These are phyloP conservation scores for Pisolithus albus DNA, from an alignment of 768 basidiomycete genomes.

Conservation along the genomic window DNA sequence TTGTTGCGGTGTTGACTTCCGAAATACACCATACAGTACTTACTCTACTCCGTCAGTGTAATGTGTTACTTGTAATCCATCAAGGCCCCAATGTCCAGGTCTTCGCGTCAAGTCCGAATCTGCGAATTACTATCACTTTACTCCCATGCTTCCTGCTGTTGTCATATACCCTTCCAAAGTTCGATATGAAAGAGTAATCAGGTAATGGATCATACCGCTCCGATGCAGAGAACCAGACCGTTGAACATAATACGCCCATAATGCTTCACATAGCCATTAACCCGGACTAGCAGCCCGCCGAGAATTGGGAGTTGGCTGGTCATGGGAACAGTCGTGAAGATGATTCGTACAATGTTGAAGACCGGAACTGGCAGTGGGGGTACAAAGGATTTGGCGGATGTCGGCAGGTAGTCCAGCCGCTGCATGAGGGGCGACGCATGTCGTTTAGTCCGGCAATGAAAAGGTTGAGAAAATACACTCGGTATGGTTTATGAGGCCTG, in stretches of 20 bases:
- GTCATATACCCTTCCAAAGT: neutral
- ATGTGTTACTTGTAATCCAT: neutral
- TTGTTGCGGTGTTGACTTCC: too few relatives aligned
- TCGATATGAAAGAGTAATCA: neutral
- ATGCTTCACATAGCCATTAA: slow-evolving; percentile 26
- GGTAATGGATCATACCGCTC: neutral
- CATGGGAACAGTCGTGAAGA: slow-evolving; percentile 5
- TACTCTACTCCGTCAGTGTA: too few relatives aligned
- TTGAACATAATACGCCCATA: slow-evolving; percentile 33
- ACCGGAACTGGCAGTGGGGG: slow-evolving; percentile 32
- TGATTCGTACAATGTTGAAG: slow-evolving; percentile 27
- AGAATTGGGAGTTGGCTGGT: neutral
- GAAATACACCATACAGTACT: too few relatives aligned
- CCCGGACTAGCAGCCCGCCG: slow-evolving; percentile 3
- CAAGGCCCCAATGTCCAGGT: neutral
- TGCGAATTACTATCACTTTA: neutral
- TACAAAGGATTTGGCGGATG: slow-evolving; percentile 28
- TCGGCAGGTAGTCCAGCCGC: slow-evolving; percentile 17
- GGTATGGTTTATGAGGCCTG: neutral
- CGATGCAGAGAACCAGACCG: slow-evolving; percentile 21
- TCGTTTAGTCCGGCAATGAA: neutral
- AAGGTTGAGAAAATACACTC: neutral
- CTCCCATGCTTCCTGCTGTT: neutral
- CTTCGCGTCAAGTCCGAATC: neutral
- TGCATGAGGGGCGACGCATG: neutral